These are phyloP conservation scores for Plenodomus lindquistii DNA, from an alignment of 2,329 filamentous ascomycete species.

Conservation along the genomic window DNA sequence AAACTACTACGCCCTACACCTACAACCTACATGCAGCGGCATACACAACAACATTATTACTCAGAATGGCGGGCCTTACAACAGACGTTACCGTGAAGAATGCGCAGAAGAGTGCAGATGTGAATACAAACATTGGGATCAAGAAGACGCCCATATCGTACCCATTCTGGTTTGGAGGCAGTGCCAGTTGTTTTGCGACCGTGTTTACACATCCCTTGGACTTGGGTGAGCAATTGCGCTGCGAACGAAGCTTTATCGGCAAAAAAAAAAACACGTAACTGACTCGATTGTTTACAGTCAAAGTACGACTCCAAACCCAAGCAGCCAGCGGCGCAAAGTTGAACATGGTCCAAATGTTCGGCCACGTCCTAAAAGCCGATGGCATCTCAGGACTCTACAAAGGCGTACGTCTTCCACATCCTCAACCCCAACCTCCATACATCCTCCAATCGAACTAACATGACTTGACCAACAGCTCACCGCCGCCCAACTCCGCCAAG, in stretches of 20 bases:
- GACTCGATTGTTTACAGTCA: slow-evolving; percentile 43
- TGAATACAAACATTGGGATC: slow-evolving; percentile 22
- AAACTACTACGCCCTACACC: background rate
- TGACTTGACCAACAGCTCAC: slow-evolving; percentile 62
- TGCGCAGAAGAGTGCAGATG: slow-evolving; percentile 48
- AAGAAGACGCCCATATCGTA: slow-evolving; percentile 49
- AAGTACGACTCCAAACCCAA: slow-evolving; percentile 83
- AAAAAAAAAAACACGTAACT: slow-evolving; percentile 21
- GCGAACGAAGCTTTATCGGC: background rate
- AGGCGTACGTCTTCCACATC: slow-evolving; percentile 59
- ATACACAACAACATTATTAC: slow-evolving; percentile 3
- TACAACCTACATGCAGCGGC: slow-evolving; percentile 8
- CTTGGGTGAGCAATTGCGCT: slow-evolving; percentile 66
- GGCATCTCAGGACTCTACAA: slow-evolving; percentile 83
- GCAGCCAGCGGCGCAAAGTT: slow-evolving; percentile 66
- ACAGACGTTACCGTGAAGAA: slow-evolving; percentile 38
- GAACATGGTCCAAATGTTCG: slow-evolving; percentile 83
- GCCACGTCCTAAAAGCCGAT: slow-evolving; percentile 75
- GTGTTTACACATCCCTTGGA: slow-evolving; percentile 92
- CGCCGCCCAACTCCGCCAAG: slow-evolving; percentile 87
- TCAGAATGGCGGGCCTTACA: slow-evolving; percentile 46
- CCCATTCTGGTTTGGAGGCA: slow-evolving; percentile 87
- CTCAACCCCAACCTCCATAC: background rate
- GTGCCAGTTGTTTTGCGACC: slow-evolving; percentile 88
- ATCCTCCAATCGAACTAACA: background rate